These are phyloP conservation scores for Apiospora pterosperma DNA, from an alignment of 2,329 filamentous ascomycete species.

Conservation along the genomic window DNA sequence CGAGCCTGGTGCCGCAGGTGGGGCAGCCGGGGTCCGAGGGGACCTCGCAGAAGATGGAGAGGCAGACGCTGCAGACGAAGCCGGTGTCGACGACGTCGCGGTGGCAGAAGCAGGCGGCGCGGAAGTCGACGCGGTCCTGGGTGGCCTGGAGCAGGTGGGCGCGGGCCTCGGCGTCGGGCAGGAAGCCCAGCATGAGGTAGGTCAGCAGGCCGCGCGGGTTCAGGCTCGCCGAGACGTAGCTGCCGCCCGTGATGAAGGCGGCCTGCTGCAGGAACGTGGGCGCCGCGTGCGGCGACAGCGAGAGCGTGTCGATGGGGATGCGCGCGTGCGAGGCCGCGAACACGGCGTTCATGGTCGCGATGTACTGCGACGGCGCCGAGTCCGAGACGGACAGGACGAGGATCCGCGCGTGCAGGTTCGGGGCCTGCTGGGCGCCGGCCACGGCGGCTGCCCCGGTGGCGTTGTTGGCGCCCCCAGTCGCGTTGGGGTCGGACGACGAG, in stretches of 20 bases:
- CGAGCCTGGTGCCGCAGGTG: constrained; percentile 77
- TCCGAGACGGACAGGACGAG: constrained; percentile 87
- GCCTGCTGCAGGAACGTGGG: constrained; percentile 95
- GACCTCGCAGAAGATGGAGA: constrained; percentile 83
- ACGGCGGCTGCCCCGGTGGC: constrained; percentile 18
- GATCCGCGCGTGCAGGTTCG: constrained; percentile 73
- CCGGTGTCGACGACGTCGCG: constrained; percentile 85
- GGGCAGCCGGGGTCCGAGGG: constrained; percentile 65
- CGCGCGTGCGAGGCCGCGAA: constrained; percentile 88
- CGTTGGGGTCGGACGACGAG: constrained; percentile 26
- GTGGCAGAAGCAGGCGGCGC: constrained; percentile 98
- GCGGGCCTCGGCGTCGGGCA: constrained; percentile 57
- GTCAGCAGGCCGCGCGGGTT: constrained; percentile 71
- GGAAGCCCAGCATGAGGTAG: constrained; percentile 92
- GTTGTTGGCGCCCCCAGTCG: constrained; percentile 24
- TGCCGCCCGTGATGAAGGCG: constrained; percentile 57
- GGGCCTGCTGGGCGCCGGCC: constrained; percentile 28
- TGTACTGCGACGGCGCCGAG: constrained; percentile 84
- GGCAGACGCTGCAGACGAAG: constrained; percentile 93
- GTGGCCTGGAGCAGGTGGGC: constrained; percentile 72
- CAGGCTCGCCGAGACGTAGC: constrained; percentile 45
- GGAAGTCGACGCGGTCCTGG: constrained; percentile 86
- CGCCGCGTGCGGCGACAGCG: constrained; percentile 65
- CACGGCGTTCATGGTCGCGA: constrained; percentile 96
- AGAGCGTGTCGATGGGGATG: constrained; percentile 89